These are phyloP conservation scores for Vanrija humicola DNA, from an alignment of 1,284 basidiomycete species.

Conservation along the genomic window DNA sequence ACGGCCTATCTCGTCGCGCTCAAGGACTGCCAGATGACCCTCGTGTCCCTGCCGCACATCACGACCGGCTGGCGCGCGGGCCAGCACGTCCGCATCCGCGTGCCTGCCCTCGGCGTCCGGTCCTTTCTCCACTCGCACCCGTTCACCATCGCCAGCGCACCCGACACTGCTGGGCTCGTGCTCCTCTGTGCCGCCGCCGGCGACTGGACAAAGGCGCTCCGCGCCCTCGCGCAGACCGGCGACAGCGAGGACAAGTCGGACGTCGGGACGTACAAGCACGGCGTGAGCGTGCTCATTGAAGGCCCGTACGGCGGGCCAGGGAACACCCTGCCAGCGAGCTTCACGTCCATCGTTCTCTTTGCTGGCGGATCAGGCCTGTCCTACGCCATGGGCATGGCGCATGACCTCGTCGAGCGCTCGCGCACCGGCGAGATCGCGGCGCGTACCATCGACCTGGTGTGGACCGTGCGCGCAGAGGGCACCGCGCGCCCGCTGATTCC, in stretches of 20 bases:
- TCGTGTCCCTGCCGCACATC: constrained; percentile 34
- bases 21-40: constrained; percentile 30
- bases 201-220: constrained; percentile 38
- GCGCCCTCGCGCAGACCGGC: constrained; percentile 15
- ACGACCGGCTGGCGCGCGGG: constrained; percentile 48
- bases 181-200: constrained; percentile 39
- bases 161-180: constrained; percentile 33
- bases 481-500: constrained; percentile 28
- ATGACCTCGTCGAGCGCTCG: constrained; percentile 26
- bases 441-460: constrained; percentile 36
- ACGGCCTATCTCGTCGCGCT: constrained; percentile 35
- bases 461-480: constrained; percentile 36
- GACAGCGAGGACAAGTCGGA: no score
- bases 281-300: constrained; percentile 25
- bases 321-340: constrained; percentile 37
- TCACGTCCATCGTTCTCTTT: constrained; percentile 34
- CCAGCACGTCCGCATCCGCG: constrained; percentile 44
- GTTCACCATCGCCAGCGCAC: constrained; percentile 48
- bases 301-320: constrained; percentile 44
- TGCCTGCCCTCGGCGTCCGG: constrained; percentile 30
- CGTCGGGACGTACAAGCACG: constrained; percentile 2
- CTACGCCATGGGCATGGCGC: constrained; percentile 29
- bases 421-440: constrained; percentile 3
- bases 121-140: constrained; percentile 40
- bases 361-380: constrained; percentile 46